Percentiles rank a stretch among this genome's conserved stretches.
phyloP scores from a whole-genome alignment of 768 basidiomycete species.

The Tricholoma saponaceum region DNA sequence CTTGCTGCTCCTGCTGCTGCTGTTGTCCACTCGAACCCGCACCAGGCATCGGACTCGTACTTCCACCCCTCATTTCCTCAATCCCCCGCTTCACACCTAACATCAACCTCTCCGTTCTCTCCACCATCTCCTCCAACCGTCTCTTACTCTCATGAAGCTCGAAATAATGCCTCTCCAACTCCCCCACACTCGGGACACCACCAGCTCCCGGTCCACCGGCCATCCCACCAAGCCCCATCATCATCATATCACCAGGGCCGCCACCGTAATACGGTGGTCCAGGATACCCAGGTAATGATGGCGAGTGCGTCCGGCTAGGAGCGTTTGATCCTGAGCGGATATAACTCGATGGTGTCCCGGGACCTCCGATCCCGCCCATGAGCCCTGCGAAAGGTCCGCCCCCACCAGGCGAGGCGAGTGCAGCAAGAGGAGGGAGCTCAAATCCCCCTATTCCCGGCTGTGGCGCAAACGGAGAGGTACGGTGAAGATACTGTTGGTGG shows the following conservation, averaged over 20 bases:
- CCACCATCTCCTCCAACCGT: conserved; percentile 69
- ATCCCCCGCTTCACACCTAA: conserved; percentile 66
- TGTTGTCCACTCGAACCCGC: not conserved
- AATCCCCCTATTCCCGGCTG: conserved; percentile 31
- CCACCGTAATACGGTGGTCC: conserved; percentile 28
- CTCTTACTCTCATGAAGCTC: conserved; percentile 60
- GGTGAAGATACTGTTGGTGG: conserved; percentile 10
- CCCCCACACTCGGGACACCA: conserved; percentile 41
- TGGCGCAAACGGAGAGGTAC: conserved; percentile 11
- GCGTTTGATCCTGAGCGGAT: conserved; percentile 61
- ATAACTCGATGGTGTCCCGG: conserved; percentile 48
- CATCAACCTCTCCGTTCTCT: conserved; percentile 72
- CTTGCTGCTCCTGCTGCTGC: not conserved
- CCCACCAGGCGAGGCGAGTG: conserved; percentile 24
- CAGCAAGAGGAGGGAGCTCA: conserved; percentile 57
- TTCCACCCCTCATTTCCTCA: conserved; percentile 61
- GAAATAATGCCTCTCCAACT: conserved; percentile 69
- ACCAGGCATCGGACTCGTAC: conserved; percentile 4
- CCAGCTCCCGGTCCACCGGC: conserved; percentile 8
- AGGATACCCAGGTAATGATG: conserved; percentile 38
- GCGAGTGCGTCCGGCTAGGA: conserved; percentile 73
- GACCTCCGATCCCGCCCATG: conserved; percentile 26
- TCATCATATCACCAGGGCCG: conserved; percentile 28
- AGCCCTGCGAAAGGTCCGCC: conserved; percentile 2
- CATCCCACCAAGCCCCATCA: conserved; percentile 26